Base-by-base conservation (phyloP, 257 asterid species). In the Solanum sejunctum region DNA sequence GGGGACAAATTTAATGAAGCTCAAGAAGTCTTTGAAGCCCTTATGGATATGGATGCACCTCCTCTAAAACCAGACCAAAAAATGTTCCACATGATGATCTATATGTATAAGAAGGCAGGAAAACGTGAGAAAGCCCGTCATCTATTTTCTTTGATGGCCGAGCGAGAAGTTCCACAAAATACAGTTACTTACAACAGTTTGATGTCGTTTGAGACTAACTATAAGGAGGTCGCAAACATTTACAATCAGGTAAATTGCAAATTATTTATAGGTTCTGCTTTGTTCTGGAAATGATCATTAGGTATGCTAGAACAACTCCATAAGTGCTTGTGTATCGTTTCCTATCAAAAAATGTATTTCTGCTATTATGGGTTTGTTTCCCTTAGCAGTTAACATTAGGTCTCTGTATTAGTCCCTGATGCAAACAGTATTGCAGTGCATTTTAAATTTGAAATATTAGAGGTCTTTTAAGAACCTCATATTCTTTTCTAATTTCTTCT, bases 71-170 rank as follows among this genome's bases (percentile, higher is more conserved):
- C 98, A 5, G 98, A 95, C 85, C 99, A 97, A 84, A 95, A 93
- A 89, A 94, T 97, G 99, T 97, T 94, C 90, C 98, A 97, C 94
- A 95, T 97, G 97, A 93, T 97, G 97, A 97, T 97, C 83, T 97
- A 95, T 84, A 97, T 95, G 99, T 87, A 93, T 89, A 95, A 93
- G 91, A 97, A 97, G 87, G 92, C 95, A 3, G 93, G 93, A 70
- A 86, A 85, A 71, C 92, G 92, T 84, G 96, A 91, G n/a, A 95
- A 93, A 90, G 98, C 99, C 86, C 98, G 98, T 87, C 89, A 92
- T 83, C 86, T 94, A 57, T 92, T 97, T 86, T 83, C 94, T 17
- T 52, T 89, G 91, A 97, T 97, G 99, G 63, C 91, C 51, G 95
- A 90, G 89, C 91, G 91, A 84, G 96, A 95, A 82, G 84, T 94